Evolutionary conservation across 2,329 filamentous ascomycete genomes (phyloP).

Genomic region (Pseudogymnoascus sp.): DNA sequence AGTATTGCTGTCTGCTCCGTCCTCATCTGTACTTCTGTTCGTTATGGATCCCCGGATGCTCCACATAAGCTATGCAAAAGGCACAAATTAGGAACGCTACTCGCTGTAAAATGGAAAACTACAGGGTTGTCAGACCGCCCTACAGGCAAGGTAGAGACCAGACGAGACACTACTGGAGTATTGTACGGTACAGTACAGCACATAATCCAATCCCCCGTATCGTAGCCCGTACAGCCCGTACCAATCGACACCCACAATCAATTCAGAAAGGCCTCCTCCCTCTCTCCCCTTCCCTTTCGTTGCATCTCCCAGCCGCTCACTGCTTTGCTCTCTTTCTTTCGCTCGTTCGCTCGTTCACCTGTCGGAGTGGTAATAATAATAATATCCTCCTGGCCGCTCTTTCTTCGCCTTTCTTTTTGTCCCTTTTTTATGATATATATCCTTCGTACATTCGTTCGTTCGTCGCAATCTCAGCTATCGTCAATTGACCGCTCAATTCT

Average conservation of each 20-base stretch:
- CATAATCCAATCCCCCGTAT: background rate
- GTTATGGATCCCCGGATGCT: background rate
- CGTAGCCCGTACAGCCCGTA: background rate
- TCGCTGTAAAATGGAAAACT: background rate
- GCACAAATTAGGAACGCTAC: background rate
- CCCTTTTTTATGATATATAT: slow-evolving; percentile 5
- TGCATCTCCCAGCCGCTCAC: slow-evolving; percentile 9
- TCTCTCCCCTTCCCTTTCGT: background rate
- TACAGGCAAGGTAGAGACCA: background rate
- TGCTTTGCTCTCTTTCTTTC: background rate
- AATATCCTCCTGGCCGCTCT: slow-evolving; percentile 8
- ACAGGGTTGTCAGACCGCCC: slow-evolving; percentile 1
- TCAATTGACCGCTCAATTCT: background rate
- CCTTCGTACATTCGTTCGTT: slow-evolving; percentile 2
- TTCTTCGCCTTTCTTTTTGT: slow-evolving; percentile 9
- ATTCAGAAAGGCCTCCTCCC: background rate
- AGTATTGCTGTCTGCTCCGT: background rate
- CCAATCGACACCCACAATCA: slow-evolving; percentile 2
- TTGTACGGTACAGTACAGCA: background rate
- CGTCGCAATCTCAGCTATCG: background rate
- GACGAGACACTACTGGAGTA: background rate
- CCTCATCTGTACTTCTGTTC: background rate
- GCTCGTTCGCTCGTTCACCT: slow-evolving; percentile 1
- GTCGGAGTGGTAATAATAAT: slow-evolving; percentile 9
- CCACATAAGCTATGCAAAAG: slow-evolving; percentile 5